A percentile compares a stretch with the other conserved stretches of the same genome.
Evolutionary conservation across 2,329 filamentous ascomycete species (phyloP).

Genomic region (Colletotrichum neosansevieriae): DNA sequence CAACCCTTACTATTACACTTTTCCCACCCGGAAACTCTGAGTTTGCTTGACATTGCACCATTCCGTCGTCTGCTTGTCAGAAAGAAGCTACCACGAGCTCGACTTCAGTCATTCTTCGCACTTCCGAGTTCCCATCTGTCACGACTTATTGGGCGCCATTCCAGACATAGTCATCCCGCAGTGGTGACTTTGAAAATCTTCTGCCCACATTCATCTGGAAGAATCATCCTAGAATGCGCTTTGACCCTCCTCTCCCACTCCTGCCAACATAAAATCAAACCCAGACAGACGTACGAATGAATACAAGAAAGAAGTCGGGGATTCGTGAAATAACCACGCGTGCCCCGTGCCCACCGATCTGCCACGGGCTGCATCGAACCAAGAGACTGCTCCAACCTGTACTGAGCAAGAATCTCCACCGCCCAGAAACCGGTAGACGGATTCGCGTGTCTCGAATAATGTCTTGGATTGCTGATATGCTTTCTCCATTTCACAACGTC

Average conservation of each 20-base stretch:
- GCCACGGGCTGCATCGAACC: neutral
- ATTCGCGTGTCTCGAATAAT: conserved; percentile 17
- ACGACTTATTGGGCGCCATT: too few species aligned
- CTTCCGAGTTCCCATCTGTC: too few species aligned
- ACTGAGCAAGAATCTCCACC: neutral
- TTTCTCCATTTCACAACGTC: neutral
- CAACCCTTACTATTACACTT: neutral
- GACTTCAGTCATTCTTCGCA: neutral
- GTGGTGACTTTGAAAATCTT: neutral
- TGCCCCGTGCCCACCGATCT: conserved; percentile 25
- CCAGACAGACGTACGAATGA: conserved; percentile 1
- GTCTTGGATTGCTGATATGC: conserved; percentile 5
- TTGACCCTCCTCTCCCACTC: too few species aligned
- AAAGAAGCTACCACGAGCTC: neutral
- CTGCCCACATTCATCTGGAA: neutral
- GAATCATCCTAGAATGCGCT: too few species aligned
- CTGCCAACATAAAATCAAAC: too few species aligned
- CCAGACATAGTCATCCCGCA: too few species aligned
- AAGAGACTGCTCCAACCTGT: neutral
- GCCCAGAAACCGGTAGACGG: conserved; percentile 12
- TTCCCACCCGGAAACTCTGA: conserved; percentile 5
- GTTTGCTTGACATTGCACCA: neutral
- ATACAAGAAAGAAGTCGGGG: neutral
- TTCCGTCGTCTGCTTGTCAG: neutral
- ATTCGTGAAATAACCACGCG: conserved; percentile 24